These are phyloP conservation scores for Epichloe baconii DNA, from an alignment of 2,329 filamentous ascomycete genomes.

Conservation along the genomic window DNA sequence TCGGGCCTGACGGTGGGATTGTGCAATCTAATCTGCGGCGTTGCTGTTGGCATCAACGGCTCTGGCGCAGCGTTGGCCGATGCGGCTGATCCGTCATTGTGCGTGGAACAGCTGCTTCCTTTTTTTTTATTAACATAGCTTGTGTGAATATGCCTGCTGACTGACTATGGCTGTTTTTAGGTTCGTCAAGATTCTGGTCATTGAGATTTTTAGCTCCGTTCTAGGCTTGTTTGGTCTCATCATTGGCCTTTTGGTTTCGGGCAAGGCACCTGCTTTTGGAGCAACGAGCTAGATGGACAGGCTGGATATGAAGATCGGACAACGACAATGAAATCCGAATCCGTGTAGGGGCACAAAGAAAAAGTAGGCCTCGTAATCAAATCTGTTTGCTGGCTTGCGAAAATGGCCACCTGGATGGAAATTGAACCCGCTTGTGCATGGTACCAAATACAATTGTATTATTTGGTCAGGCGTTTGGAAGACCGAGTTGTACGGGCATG, in stretches of 20 bases:
- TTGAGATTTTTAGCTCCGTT: slow-evolving; percentile 98
- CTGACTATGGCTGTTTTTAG: slow-evolving; percentile 28
- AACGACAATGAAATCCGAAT: background rate
- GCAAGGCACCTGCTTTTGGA: slow-evolving; percentile 48
- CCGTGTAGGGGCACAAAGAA: background rate
- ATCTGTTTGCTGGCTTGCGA: background rate
- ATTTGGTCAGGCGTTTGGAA: slow-evolving; percentile 29
- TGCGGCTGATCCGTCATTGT: slow-evolving; percentile 84
- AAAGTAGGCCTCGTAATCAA: background rate
- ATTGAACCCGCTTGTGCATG: slow-evolving; percentile 16
- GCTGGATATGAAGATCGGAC: background rate
- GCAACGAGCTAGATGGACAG: slow-evolving; percentile 3
- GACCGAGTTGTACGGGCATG: slow-evolving; percentile 19
- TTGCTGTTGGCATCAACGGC: slow-evolving; percentile 95
- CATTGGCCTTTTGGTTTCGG: slow-evolving; percentile 75
- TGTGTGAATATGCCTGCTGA: slow-evolving; percentile 11
- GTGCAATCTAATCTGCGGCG: slow-evolving; percentile 92
- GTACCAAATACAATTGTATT: slow-evolving; percentile 18
- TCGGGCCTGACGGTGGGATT: slow-evolving; percentile 83
- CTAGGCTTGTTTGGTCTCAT: slow-evolving; percentile 94
- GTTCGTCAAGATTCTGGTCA: slow-evolving; percentile 97
- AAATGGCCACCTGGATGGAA: background rate
- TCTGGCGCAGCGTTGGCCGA: slow-evolving; percentile 93
- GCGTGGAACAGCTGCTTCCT: slow-evolving; percentile 25
- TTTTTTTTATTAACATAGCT: background rate